Evolutionary conservation across 2,329 filamentous ascomycete genomes (phyloP).

Genomic region (Phyllosticta ampelicida): DNA sequence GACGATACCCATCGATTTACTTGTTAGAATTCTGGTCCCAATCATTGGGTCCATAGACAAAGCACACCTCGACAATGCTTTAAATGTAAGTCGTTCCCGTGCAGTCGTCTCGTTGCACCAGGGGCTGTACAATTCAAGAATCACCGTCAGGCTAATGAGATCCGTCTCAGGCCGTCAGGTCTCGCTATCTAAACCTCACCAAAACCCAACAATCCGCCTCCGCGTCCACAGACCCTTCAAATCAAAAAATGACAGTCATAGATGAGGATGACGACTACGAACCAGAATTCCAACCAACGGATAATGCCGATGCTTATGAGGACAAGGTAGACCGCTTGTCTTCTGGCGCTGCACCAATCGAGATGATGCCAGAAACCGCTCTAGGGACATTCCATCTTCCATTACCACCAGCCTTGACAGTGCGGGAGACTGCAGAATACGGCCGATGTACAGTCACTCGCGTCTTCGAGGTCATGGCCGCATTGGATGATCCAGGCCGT

Average conservation of each 20-base stretch:
- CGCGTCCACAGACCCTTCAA: conserved; percentile 22
- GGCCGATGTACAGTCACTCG: conserved; percentile 64
- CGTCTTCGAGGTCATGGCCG: conserved; percentile 67
- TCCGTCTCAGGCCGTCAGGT: conserved; percentile 27
- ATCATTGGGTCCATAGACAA: conserved; percentile 64
- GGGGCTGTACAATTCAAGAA: background rate
- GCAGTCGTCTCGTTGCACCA: background rate
- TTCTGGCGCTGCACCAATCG: conserved; percentile 38
- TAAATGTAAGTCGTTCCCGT: conserved; percentile 50
- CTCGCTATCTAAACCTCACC: conserved; percentile 30
- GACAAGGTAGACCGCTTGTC: conserved; percentile 65
- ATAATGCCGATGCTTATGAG: conserved; percentile 65
- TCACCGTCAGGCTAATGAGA: background rate
- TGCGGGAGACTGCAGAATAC: conserved; percentile 60
- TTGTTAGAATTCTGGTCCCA: conserved; percentile 71
- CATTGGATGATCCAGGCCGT: conserved; percentile 54
- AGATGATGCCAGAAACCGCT: conserved; percentile 35
- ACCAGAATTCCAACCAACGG: conserved; percentile 68
- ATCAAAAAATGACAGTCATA: conserved; percentile 28
- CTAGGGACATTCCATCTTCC: conserved; percentile 71
- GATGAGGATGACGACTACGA: conserved; percentile 91
- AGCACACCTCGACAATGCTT: conserved; percentile 57
- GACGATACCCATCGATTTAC: conserved; percentile 61
- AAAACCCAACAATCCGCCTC: conserved; percentile 19
- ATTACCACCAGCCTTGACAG: conserved; percentile 60